Evolutionary conservation across 1,284 basidiomycete species (phyloP).

Genomic region (Abortiporus biennis): DNA sequence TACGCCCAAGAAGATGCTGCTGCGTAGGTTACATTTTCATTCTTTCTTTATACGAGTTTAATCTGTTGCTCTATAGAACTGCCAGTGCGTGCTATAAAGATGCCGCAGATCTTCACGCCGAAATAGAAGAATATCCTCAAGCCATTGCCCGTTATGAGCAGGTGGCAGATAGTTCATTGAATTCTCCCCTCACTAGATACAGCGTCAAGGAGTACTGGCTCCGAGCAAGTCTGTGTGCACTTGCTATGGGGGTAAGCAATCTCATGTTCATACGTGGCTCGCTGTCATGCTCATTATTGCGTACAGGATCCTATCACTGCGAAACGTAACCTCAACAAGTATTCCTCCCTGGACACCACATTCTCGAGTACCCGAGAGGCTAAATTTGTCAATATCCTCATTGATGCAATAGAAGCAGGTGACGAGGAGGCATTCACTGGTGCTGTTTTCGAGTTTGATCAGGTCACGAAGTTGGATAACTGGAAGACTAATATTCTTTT

Average conservation of each 20-base stretch:
- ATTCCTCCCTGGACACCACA: constrained; percentile 71
- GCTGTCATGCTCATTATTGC: constrained; percentile 6
- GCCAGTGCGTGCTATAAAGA: constrained; percentile 96
- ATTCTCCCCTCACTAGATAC: constrained; percentile 90
- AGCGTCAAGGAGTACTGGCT: constrained; percentile 99
- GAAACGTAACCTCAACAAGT: constrained; percentile 71
- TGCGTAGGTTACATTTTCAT: constrained; percentile 59
- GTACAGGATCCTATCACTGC: constrained; percentile 81
- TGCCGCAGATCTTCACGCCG: constrained; percentile 91
- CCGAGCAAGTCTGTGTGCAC: constrained; percentile 80
- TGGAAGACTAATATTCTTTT: constrained; percentile 91
- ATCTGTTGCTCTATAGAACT: constrained; percentile 48
- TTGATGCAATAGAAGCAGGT: constrained; percentile 75
- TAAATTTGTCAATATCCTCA: constrained; percentile 76
- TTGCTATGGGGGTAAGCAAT: constrained; percentile 77
- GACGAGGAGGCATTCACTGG: constrained; percentile 77
- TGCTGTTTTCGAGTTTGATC: constrained; percentile 82
- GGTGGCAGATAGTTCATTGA: constrained; percentile 84
- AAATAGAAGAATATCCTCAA: constrained; percentile 78
- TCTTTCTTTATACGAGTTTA: not conserved
- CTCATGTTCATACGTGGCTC: constrained; percentile 1
- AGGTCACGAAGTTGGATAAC: constrained; percentile 86
- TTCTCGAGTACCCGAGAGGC: constrained; percentile 86
- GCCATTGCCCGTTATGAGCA: constrained; percentile 89
- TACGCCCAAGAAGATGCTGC: constrained; percentile 95